phyloP scores from a whole-genome alignment of 352 stramenopile genomes.

The Blastocystis sp. region DNA sequence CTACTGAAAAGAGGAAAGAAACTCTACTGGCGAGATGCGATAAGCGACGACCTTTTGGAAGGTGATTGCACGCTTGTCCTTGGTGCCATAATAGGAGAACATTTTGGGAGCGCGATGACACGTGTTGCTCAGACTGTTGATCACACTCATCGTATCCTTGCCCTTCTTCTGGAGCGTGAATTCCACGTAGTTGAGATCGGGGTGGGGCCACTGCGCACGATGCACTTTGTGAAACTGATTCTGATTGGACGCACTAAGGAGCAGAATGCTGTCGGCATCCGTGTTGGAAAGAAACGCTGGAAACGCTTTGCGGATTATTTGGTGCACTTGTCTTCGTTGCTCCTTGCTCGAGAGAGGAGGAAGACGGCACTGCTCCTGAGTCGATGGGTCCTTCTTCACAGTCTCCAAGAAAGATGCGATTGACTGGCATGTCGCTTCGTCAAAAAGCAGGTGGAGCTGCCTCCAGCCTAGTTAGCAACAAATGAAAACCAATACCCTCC shows the following conservation, averaged over 20 bases:
- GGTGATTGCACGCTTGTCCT: constrained; percentile 56
- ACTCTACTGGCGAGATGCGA: constrained; percentile 5
- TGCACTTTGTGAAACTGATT: neutral
- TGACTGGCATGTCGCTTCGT: neutral
- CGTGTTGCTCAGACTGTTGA: neutral
- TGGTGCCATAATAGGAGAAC: constrained; percentile 41
- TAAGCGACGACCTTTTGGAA: constrained; percentile 24
- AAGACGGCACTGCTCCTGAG: neutral
- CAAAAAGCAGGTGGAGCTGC: neutral
- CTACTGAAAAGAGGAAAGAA: neutral
- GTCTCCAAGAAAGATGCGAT: neutral
- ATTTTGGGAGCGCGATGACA: constrained; percentile 20
- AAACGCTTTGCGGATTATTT: constrained; percentile 39
- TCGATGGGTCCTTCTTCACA: neutral
- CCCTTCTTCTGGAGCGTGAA: constrained; percentile 33
- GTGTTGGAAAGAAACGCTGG: neutral
- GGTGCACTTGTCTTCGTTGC: neutral
- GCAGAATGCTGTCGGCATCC: neutral
- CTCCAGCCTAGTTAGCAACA: constrained; percentile 8
- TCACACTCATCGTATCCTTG: constrained; percentile 18
- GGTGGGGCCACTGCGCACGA: neutral
- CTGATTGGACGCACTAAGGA: neutral
- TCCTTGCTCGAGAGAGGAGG: neutral
- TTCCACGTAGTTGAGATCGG: constrained; percentile 40
- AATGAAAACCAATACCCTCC: neutral